phyloP scores from a whole-genome alignment of 106 monocot genomes.

The Dioscorea alata region DNA sequence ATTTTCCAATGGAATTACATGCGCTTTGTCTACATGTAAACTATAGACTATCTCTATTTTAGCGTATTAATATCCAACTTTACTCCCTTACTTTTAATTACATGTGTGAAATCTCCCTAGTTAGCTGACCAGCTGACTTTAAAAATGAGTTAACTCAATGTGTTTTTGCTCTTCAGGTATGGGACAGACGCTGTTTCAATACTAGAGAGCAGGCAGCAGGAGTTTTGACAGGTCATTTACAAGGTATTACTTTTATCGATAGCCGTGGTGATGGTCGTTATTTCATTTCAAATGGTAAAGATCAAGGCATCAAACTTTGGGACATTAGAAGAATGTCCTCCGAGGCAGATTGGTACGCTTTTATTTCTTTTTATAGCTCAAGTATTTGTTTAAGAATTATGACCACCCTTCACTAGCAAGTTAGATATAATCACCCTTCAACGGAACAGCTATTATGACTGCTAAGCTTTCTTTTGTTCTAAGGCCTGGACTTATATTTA shows the following conservation, averaged over 20 bases:
- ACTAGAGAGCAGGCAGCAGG: constrained; percentile 58
- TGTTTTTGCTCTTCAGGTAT: constrained; percentile 45
- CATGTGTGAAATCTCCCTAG: too few relatives aligned
- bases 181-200: constrained; percentile 80
- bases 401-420: not conserved
- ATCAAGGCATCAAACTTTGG: constrained; percentile 86
- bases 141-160: too few relatives aligned
- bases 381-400: not conserved
- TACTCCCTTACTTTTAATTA: too few relatives aligned
- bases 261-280: constrained; percentile 94
- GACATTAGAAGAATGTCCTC: constrained; percentile 81
- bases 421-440: not conserved
- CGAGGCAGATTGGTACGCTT: constrained; percentile 37
- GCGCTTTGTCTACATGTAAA: too few relatives aligned
- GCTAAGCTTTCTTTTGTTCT: too few relatives aligned
- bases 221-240: constrained; percentile 67
- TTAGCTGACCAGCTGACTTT: too few relatives aligned
- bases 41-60: too few relatives aligned
- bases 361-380: not conserved
- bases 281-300: constrained; percentile 97
- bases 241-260: constrained; percentile 91
- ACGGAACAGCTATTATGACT: not conserved
- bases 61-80: too few relatives aligned
- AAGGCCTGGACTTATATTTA: too few relatives aligned
- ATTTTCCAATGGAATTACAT: too few relatives aligned